Percentiles rank a stretch among this genome's conserved stretches.
These are phyloP conservation scores for Syzygium oleosum DNA, from an alignment of 345 rosid genomes.

Conservation along the genomic window DNA sequence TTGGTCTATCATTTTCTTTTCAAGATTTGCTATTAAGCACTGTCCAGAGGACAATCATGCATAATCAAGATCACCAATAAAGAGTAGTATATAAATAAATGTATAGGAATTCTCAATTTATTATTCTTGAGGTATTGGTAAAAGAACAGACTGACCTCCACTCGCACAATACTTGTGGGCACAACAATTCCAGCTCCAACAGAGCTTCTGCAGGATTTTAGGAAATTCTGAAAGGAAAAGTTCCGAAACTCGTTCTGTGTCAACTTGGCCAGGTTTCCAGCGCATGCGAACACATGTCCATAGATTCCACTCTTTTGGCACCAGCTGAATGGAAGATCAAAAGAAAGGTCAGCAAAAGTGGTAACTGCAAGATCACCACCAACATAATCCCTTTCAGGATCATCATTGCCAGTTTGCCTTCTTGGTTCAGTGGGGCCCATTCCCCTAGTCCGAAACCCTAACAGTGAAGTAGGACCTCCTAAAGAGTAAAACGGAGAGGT, in stretches of 20 bases:
- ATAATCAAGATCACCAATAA: neutral
- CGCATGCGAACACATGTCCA: slow-evolving; percentile 78
- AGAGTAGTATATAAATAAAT: neutral
- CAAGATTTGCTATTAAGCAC: neutral
- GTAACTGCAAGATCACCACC: slow-evolving; percentile 93
- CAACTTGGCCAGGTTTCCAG: slow-evolving; percentile 74
- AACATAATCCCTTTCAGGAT: slow-evolving; percentile 55
- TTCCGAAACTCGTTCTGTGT: slow-evolving; percentile 61
- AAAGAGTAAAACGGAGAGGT: slow-evolving; percentile 65
- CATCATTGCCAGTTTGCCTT: slow-evolving; percentile 29
- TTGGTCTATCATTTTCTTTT: neutral
- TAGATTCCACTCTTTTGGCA: slow-evolving; percentile 80
- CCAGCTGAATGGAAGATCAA: slow-evolving; percentile 83
- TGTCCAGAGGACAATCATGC: neutral
- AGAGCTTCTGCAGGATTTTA: slow-evolving; percentile 58
- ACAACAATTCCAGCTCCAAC: slow-evolving; percentile 83
- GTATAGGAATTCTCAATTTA: neutral
- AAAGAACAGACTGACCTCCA: slow-evolving; percentile 53
- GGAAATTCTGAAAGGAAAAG: slow-evolving; percentile 44
- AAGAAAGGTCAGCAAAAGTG: slow-evolving; percentile 88
- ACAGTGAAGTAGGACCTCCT: slow-evolving; percentile 77
- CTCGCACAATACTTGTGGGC: slow-evolving; percentile 68
- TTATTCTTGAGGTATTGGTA: neutral
- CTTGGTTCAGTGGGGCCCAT: slow-evolving; percentile 75
- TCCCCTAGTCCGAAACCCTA: slow-evolving; percentile 84